These are phyloP conservation scores for Polytolypa hystricis DNA, from an alignment of 2,329 filamentous ascomycete genomes.

Conservation along the genomic window DNA sequence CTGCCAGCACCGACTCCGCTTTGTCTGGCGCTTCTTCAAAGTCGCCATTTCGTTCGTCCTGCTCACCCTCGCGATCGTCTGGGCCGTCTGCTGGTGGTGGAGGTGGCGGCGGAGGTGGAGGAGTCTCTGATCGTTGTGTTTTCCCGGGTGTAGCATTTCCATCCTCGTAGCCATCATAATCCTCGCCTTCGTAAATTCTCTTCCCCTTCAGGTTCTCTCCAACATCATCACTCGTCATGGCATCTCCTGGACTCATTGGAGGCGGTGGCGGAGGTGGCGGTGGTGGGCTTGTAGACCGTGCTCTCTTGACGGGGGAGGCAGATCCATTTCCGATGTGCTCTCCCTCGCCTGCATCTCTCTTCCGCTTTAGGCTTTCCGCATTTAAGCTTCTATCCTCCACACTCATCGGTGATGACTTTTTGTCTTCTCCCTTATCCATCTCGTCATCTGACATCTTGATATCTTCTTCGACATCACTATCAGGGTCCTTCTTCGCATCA, in stretches of 20 bases:
- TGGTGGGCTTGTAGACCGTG: constrained; percentile 34
- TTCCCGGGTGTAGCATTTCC: constrained; percentile 12
- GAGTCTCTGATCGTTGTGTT: constrained; percentile 13
- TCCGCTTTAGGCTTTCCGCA: constrained; percentile 51
- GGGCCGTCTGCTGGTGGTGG: constrained; percentile 18
- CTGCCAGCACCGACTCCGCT: no score
- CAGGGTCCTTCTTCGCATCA: constrained; percentile 11
- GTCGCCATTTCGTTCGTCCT: constrained; percentile 8
- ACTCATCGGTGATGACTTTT: constrained; percentile 37
- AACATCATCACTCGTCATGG: constrained; percentile 6
- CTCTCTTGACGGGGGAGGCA: constrained; percentile 45
- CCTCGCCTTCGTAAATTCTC: constrained; percentile 14
- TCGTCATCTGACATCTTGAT: constrained; percentile 35
- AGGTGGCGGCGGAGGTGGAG: constrained; percentile 21
- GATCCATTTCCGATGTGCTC: constrained; percentile 31
- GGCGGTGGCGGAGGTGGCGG: constrained; percentile 26
- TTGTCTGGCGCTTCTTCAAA: no score
- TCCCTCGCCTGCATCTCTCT: constrained; percentile 43
- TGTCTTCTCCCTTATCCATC: constrained; percentile 28
- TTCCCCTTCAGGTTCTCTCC: constrained; percentile 14
- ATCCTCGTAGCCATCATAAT: constrained; percentile 13
- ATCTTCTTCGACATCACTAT: constrained; percentile 16
- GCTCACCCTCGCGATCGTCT: constrained; percentile 14
- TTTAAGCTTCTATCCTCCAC: constrained; percentile 28
- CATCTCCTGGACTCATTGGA: constrained; percentile 14